phyloP scores from a whole-genome alignment of 306 rosid species.

The Coriaria nepalensis region DNA sequence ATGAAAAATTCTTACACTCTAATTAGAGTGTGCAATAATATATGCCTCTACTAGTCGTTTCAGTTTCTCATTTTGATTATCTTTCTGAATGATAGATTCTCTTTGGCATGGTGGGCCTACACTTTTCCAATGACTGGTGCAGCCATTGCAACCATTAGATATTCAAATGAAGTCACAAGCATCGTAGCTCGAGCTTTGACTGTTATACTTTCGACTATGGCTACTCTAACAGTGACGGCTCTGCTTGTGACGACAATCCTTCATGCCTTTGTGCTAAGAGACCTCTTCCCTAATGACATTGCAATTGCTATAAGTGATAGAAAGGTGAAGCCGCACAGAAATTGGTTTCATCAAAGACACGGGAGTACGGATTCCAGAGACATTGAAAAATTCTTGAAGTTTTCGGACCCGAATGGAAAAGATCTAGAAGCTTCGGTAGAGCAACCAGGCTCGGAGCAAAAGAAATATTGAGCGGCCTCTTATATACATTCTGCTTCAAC shows the following conservation, averaged over 20 bases:
- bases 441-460: constrained; percentile 5
- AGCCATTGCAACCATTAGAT: constrained; percentile 76
- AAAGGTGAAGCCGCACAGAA: constrained; percentile 31
- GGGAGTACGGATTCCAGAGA: constrained; percentile 38
- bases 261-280: constrained; percentile 57
- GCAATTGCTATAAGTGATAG: constrained; percentile 85
- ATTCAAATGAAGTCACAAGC: constrained; percentile 54
- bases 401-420: constrained; percentile 19
- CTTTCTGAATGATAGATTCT: constrained; percentile 41
- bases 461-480: too few species aligned
- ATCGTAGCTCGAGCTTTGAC: constrained; percentile 37
- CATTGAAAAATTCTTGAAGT: constrained; percentile 55
- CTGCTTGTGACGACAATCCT: constrained; percentile 46
- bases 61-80: constrained; percentile 10
- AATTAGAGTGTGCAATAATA: background rate
- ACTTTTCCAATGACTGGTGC: constrained; percentile 99
- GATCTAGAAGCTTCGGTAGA: constrained; percentile 34
- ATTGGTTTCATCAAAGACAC: constrained; percentile 41
- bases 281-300: constrained; percentile 87
- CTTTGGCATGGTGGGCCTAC: constrained; percentile 97
- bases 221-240: constrained; percentile 41
- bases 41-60: background rate
- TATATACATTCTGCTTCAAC: too few species aligned
- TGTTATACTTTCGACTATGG: constrained; percentile 27
- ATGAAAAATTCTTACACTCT: too few species aligned